These are phyloP conservation scores for Lumnitzera littorea DNA, from an alignment of 345 rosid species.

Conservation along the genomic window DNA sequence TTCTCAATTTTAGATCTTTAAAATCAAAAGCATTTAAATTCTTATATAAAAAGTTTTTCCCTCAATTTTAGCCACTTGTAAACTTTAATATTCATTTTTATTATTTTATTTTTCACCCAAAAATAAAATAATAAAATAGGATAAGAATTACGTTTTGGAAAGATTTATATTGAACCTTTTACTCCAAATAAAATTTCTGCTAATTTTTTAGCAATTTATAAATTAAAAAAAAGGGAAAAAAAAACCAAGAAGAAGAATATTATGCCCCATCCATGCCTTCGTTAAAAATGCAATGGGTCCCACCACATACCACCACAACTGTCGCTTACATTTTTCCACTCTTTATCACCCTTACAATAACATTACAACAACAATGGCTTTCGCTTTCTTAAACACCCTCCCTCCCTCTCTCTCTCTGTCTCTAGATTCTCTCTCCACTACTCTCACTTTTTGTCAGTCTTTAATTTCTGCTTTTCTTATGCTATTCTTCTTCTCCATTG, in stretches of 20 bases:
- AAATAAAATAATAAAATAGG: too few relatives aligned
- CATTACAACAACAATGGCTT: background rate
- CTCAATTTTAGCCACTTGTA: too few relatives aligned
- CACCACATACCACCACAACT: conserved; percentile 11
- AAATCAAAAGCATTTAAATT: too few relatives aligned
- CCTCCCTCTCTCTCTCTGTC: background rate
- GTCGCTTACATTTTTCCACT: conserved; percentile 3
- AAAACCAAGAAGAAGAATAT: background rate
- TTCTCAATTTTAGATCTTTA: too few relatives aligned
- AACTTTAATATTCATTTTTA: too few relatives aligned
- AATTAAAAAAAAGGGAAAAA: background rate
- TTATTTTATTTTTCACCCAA: too few relatives aligned
- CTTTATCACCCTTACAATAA: background rate
- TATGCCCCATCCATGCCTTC: background rate
- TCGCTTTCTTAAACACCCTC: background rate
- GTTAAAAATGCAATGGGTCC: conserved; percentile 7
- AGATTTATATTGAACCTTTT: too few relatives aligned
- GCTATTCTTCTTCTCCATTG: conserved; percentile 6
- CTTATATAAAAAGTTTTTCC: too few relatives aligned
- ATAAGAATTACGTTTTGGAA: too few relatives aligned
- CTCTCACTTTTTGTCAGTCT: conserved; percentile 18
- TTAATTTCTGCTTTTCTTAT: conserved; percentile 25
- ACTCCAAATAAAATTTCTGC: too few relatives aligned
- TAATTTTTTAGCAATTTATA: too few relatives aligned
- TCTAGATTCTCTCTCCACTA: conserved; percentile 14